Conservation (phyloP, 768 basidiomycete genomes). For the Serendipita indica region DNA sequence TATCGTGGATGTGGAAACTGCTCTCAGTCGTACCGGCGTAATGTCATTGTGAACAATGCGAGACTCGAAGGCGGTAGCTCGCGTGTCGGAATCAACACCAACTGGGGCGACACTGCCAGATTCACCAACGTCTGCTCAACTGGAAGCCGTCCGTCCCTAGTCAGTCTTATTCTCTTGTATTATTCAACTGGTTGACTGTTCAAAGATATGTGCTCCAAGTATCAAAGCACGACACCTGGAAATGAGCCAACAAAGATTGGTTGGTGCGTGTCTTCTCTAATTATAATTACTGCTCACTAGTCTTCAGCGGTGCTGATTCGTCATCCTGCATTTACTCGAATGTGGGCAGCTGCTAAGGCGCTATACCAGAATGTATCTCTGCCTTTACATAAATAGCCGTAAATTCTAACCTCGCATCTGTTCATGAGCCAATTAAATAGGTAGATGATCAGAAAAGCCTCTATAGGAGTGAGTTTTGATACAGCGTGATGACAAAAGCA, state of each 20-base stretch:
- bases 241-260: conserved; percentile 13
- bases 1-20: conserved; percentile 1
- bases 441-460: no score
- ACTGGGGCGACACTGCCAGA: conserved; percentile 12
- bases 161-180: background rate
- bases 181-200: background rate
- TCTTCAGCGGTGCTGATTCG: background rate
- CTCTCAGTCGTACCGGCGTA: background rate
- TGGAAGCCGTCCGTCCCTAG: conserved; percentile 11
- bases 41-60: conserved; percentile 12
- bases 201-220: conserved; percentile 3
- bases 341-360: background rate
- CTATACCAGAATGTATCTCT: no score
- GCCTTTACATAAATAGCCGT: no score
- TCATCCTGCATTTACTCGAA: background rate
- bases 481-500: no score
- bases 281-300: background rate
- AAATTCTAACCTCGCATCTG: no score
- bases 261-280: background rate
- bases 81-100: conserved; percentile 13
- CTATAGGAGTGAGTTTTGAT: no score
- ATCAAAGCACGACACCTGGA: conserved; percentile 4
- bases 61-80: conserved; percentile 6
- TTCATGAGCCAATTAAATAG: no score
- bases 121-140: conserved; percentile 11